Evolutionary conservation across 371 early-diverging fungal genomes (phyloP), one percentile per base, ranked within the genome.

Genomic region (Mucor circinelloides): DNA sequence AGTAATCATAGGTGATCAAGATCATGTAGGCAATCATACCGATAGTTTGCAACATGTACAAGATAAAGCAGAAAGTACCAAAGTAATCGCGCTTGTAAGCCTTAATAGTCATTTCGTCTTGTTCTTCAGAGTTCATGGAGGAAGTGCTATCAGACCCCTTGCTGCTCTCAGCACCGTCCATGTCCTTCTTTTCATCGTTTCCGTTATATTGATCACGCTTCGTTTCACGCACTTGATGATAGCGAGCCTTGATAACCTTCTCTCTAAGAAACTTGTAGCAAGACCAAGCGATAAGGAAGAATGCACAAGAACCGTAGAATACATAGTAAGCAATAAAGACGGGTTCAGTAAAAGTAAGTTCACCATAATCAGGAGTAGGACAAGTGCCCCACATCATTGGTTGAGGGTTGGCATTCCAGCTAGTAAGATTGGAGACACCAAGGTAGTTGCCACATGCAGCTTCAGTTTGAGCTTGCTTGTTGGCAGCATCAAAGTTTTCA

Each of bases 251-350:
- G 42, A 60, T 46, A 2, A 48, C 58, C 61, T 70, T 78, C 62
- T 80, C 83, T 21, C 70, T 63, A 12, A 60, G 46, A 3, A 60
- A 84, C 78, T 92, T 90, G 70, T 92, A 92, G 0, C 82, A 34
- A 21, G 80, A 78, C 66, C 91, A 90, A 0, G 79, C 61, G 8
- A 86, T 61, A 23, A 84, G 70, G 60, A 90, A 72, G 27, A 80
- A 76, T 9, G 80, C 78, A 31, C 90, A 76, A 76, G 89, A 91
- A n/a, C 85, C 85, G 28, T 87, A 79, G 30, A 89, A 87, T 8
- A 82, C 77, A 46, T 79, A 70, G 23, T 83, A 60, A 8, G 87
- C 82, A 63, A 87, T 80, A 57, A 79, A 80, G 19, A 76, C 71
- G 57, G 68, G 72, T 50, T 79, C 84, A 52, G 71, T 68, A 61